Percentiles rank a stretch among this genome's conserved stretches.
Evolutionary conservation across 2,329 filamentous ascomycete species (phyloP).

Genomic region (Ophiostoma sp.): DNA sequence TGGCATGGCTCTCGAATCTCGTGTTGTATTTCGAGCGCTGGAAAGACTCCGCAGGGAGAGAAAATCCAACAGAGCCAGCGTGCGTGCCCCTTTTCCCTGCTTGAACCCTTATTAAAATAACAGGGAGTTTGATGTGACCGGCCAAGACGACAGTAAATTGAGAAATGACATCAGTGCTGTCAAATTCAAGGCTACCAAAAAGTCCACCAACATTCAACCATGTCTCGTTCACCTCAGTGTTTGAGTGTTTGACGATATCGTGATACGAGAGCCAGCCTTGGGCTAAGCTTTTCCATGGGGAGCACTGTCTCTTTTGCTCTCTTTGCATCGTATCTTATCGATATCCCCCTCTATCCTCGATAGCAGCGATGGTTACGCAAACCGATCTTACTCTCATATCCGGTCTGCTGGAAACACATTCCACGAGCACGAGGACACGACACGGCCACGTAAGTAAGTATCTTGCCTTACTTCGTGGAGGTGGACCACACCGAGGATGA

Average conservation of each 20-base stretch:
- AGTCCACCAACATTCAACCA: neutral
- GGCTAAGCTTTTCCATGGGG: neutral
- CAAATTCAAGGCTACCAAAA: neutral
- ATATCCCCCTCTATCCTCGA: neutral
- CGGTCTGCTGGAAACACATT: neutral
- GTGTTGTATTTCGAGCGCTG: neutral
- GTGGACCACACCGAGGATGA: neutral
- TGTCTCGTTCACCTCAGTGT: neutral
- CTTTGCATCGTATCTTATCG: neutral
- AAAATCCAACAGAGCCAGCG: neutral
- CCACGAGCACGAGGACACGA: neutral
- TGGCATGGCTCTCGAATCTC: neutral
- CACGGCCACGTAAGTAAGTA: neutral
- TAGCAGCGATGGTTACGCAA: neutral
- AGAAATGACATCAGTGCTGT: slow-evolving; percentile 21
- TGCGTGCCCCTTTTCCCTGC: neutral
- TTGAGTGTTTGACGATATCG: neutral
- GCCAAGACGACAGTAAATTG: slow-evolving; percentile 13
- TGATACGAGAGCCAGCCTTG: neutral
- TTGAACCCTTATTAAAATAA: neutral
- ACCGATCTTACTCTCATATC: neutral
- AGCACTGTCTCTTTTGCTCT: neutral
- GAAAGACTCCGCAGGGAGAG: neutral
- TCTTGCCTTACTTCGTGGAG: neutral
- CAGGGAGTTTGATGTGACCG: neutral